These are phyloP conservation scores for Schizosaccharomyces lindneri DNA, from an alignment of 805 yeast species.

Conservation along the genomic window DNA sequence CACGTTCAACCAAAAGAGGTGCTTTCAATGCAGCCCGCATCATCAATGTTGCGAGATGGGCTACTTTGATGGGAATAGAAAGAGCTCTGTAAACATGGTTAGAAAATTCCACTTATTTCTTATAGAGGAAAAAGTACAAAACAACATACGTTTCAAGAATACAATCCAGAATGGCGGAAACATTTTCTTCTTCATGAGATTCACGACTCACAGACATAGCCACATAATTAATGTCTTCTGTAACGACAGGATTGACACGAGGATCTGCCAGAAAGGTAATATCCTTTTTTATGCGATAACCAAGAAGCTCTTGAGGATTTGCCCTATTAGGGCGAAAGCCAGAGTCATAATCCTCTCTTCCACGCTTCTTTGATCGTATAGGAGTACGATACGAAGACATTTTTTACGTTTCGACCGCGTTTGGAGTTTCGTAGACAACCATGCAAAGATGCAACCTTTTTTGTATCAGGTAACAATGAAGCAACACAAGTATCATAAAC, in stretches of 20 bases:
- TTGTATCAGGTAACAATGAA: too few relatives aligned
- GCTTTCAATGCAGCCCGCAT: constrained; percentile 46
- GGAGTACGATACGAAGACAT: not conserved
- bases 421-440: too few relatives aligned
- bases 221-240: constrained; percentile 1
- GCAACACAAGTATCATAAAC: too few relatives aligned
- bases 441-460: too few relatives aligned
- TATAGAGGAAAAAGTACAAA: too few relatives aligned
- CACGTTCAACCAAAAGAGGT: constrained; percentile 34
- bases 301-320: not conserved
- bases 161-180: not conserved
- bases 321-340: not conserved
- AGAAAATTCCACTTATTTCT: not conserved
- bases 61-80: constrained; percentile 82
- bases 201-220: not conserved
- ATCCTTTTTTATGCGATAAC: not conserved
- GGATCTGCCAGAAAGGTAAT: not conserved
- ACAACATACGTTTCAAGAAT: not conserved
- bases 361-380: not conserved
- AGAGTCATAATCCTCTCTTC: not conserved
- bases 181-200: not conserved
- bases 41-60: constrained; percentile 42
- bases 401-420: not conserved
- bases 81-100: constrained; percentile 9
- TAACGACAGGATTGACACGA: not conserved